Evolutionary conservation across 805 yeast genomes (phyloP).

Genomic region (Candida golubevii): DNA sequence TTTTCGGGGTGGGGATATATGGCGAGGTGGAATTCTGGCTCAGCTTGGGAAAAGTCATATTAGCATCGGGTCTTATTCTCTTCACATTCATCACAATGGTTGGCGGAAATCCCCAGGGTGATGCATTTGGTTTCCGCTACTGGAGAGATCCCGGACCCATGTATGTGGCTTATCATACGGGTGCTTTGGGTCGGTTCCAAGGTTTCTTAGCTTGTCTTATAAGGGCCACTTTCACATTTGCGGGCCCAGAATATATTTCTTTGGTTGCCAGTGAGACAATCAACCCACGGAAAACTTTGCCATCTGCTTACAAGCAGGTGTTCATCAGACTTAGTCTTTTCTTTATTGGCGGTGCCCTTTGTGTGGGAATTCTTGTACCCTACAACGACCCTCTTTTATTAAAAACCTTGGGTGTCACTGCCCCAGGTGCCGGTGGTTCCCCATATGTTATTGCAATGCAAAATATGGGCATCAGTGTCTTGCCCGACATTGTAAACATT

Average conservation of each 20-base stretch:
- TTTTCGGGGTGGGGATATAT: constrained; percentile 45
- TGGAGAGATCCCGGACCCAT: constrained; percentile 19
- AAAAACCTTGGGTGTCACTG: constrained; percentile 51
- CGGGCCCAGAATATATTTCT: constrained; percentile 83
- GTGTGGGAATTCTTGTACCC: constrained; percentile 74
- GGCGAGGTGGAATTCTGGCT: constrained; percentile 55
- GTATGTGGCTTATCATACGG: constrained; percentile 29
- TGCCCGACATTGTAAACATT: constrained; percentile 75
- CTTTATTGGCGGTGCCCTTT: constrained; percentile 69
- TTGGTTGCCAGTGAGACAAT: constrained; percentile 82
- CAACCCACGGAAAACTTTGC: constrained; percentile 66
- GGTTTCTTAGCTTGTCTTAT: constrained; percentile 68
- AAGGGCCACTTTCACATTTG: constrained; percentile 73
- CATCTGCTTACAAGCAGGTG: constrained; percentile 76
- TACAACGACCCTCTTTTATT: constrained; percentile 57
- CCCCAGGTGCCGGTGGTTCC: constrained; percentile 75
- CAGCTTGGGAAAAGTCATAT: constrained; percentile 34
- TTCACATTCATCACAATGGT: constrained; percentile 20
- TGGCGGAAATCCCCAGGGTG: constrained; percentile 20
- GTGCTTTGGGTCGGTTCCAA: constrained; percentile 59
- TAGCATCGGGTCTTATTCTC: constrained; percentile 17
- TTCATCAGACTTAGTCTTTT: constrained; percentile 63
- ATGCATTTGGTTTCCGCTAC: constrained; percentile 19
- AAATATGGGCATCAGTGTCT: constrained; percentile 56
- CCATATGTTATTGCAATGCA: constrained; percentile 83